Evolutionary conservation across 2,329 filamentous ascomycete species (phyloP).

Genomic region (Ceratocystis variospora): DNA sequence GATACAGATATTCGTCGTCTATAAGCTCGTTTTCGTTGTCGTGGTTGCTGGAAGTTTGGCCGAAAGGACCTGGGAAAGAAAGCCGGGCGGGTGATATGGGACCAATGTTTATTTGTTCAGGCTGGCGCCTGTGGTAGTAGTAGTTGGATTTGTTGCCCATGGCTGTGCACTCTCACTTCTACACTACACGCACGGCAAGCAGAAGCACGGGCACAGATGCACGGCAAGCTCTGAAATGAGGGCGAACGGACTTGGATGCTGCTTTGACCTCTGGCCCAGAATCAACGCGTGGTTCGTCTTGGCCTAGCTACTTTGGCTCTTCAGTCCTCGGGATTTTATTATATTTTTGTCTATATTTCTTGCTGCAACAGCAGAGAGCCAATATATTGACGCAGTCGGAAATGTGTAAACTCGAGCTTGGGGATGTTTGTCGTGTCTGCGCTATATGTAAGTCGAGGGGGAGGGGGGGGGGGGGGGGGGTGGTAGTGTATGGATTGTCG

Average conservation of each 20-base stretch:
- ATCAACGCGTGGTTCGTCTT: background rate
- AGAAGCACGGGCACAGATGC: background rate
- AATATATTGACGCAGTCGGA: background rate
- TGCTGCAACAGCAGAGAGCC: background rate
- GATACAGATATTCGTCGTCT: background rate
- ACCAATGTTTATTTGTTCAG: constrained; percentile 7
- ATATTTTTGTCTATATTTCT: background rate
- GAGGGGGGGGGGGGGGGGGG: background rate
- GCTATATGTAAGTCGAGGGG: background rate
- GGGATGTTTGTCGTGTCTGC: too few species aligned
- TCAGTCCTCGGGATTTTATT: background rate
- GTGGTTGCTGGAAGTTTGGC: background rate
- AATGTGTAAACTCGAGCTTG: background rate
- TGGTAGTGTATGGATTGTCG: background rate
- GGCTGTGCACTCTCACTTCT: background rate
- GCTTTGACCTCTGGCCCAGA: background rate
- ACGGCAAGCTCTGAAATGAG: background rate
- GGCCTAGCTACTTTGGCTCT: background rate
- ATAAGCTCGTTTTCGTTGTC: background rate
- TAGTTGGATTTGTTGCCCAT: background rate
- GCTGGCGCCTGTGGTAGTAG: constrained; percentile 6
- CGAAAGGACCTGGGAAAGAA: background rate
- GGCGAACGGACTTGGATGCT: background rate
- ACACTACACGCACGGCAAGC: background rate
- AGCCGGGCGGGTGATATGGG: constrained; percentile 2